Evolutionary conservation across 1,284 basidiomycete genomes (phyloP).

Genomic region (Heliocybe sulcata): DNA sequence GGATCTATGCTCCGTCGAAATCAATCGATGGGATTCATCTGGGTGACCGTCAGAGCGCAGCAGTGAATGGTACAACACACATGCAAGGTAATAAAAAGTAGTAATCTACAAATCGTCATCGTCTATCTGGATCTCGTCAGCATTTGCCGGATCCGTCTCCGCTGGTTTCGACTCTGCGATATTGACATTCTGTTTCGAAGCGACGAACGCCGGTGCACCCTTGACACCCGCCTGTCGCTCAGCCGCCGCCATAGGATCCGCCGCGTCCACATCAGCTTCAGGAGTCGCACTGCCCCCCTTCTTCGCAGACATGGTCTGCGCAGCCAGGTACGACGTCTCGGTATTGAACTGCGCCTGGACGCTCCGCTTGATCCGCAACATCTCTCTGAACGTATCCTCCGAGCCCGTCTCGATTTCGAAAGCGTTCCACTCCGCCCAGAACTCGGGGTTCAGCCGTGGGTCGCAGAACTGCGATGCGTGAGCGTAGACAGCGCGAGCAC

Average conservation of each 20-base stretch:
- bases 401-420: conserved; percentile 98
- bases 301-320: conserved; percentile 72
- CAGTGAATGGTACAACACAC: neutral
- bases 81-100: conserved; percentile 7
- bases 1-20: conserved; percentile 63
- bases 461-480: conserved; percentile 99
- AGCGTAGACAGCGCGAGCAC: conserved; percentile 93
- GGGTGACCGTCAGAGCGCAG: neutral
- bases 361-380: conserved; percentile 95
- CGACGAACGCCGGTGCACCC: conserved; percentile 25
- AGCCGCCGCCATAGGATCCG: conserved; percentile 66
- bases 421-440: conserved; percentile 95
- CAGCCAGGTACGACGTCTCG: conserved; percentile 83
- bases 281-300: conserved; percentile 47
- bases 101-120: conserved; percentile 50
- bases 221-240: conserved; percentile 32
- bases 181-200: conserved; percentile 22
- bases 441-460: conserved; percentile 81
- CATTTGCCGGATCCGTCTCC: conserved; percentile 39
- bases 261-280: conserved; percentile 40
- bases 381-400: conserved; percentile 98
- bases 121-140: conserved; percentile 80
- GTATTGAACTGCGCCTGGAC: conserved; percentile 99
- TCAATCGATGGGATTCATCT: conserved; percentile 54
- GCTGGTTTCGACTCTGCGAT: conserved; percentile 16